A percentile compares a stretch with the other conserved stretches of the same genome.
phyloP scores from a whole-genome alignment of 1,284 basidiomycete species.

The Xerocomus amazonicus region DNA sequence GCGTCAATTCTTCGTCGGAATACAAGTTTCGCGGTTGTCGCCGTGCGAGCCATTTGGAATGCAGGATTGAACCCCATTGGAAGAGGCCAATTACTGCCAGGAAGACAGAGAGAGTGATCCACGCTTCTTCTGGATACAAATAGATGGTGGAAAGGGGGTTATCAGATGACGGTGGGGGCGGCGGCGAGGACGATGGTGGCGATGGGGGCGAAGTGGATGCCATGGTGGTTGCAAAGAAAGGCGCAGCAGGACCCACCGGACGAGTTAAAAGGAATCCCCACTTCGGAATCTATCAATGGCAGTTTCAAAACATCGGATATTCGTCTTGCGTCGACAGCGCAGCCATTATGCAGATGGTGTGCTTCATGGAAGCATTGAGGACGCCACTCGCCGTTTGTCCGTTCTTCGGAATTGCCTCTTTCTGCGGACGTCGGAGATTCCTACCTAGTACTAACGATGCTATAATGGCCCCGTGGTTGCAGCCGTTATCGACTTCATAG shows the following conservation, averaged over 20 bases:
- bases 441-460: too few relatives aligned
- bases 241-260: neutral
- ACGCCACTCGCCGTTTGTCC: neutral
- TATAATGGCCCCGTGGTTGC: too few relatives aligned
- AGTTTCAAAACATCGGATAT: neutral
- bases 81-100: slow-evolving; percentile 40
- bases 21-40: neutral
- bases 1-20: slow-evolving; percentile 23
- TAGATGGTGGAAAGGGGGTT: neutral
- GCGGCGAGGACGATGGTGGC: neutral
- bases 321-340: neutral
- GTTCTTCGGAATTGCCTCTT: neutral
- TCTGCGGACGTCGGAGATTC: too few relatives aligned
- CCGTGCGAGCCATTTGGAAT: slow-evolving; percentile 24
- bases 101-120: slow-evolving; percentile 44
- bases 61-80: slow-evolving; percentile 30
- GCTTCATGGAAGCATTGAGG: neutral
- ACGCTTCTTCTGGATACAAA: slow-evolving; percentile 41
- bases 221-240: slow-evolving; percentile 4
- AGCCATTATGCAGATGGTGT: neutral
- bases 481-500: too few relatives aligned
- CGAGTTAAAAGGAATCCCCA: neutral
- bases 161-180: neutral
- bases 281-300: neutral
- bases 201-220: neutral